Conservation (phyloP, 2,329 filamentous ascomycete genomes). For the Alternaria viburni region DNA sequence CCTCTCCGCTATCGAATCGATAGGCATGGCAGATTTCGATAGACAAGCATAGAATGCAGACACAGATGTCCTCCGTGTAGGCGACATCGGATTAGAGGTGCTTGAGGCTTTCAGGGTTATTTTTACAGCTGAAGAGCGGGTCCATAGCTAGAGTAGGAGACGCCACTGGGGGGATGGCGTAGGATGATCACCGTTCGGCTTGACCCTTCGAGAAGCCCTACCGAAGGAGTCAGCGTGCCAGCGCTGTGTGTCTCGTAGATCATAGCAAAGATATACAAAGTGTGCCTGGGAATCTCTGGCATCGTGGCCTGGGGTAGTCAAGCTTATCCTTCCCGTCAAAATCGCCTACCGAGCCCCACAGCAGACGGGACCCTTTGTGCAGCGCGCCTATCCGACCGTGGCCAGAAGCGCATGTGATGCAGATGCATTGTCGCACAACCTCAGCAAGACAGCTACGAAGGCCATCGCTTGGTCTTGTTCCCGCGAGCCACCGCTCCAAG, state of each 20-base stretch:
- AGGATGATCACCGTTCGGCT: constrained; percentile 20
- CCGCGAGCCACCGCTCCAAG: background rate
- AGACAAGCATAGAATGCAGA: background rate
- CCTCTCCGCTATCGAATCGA: constrained; percentile 7
- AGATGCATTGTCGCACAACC: constrained; percentile 41
- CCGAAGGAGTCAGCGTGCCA: constrained; percentile 7
- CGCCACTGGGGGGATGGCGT: constrained; percentile 4
- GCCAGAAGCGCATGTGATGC: constrained; percentile 44
- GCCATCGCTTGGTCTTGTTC: constrained; percentile 32
- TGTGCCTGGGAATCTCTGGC: background rate
- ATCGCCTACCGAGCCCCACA: constrained; percentile 13
- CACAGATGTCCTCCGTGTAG: background rate
- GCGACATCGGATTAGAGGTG: constrained; percentile 27
- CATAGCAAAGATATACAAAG: background rate
- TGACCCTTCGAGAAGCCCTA: constrained; percentile 25
- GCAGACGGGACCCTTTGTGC: constrained; percentile 9
- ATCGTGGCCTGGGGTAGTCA: background rate
- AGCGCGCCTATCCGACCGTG: constrained; percentile 19
- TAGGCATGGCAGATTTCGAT: background rate
- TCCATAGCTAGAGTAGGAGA: constrained; percentile 1
- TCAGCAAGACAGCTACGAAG: constrained; percentile 25
- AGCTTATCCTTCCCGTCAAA: constrained; percentile 2
- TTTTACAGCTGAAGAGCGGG: constrained; percentile 13
- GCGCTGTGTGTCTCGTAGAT: background rate
- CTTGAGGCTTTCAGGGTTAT: constrained; percentile 9